Percentiles rank a stretch among this genome's conserved stretches.
Evolutionary conservation across 345 rosid species (phyloP).

Genomic region (Psidium guajava): DNA sequence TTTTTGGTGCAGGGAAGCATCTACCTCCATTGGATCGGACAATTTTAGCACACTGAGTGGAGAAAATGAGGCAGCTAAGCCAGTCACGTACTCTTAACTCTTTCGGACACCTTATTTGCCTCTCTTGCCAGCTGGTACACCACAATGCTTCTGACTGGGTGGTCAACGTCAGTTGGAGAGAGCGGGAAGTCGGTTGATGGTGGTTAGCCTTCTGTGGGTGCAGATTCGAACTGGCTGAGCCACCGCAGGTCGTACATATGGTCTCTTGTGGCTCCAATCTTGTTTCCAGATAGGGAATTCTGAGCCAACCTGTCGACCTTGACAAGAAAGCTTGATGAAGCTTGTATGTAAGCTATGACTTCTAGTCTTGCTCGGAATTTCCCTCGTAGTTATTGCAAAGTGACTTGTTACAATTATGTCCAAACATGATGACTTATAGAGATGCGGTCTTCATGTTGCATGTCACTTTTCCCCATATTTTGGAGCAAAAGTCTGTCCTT

Average conservation of each 20-base stretch:
- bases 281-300: conserved; percentile 90
- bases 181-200: conserved; percentile 84
- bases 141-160: conserved; percentile 90
- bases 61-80: conserved; percentile 59
- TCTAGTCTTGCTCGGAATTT: neutral
- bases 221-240: conserved; percentile 72
- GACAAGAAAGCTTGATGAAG: neutral
- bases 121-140: conserved; percentile 96
- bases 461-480: neutral
- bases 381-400: neutral
- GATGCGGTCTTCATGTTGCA: neutral
- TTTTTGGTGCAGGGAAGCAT: conserved; percentile 46
- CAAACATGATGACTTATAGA: neutral
- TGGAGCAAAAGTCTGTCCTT: neutral
- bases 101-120: conserved; percentile 87
- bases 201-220: conserved; percentile 93
- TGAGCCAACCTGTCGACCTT: conserved; percentile 8
- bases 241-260: conserved; percentile 77
- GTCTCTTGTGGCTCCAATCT: conserved; percentile 77
- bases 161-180: conserved; percentile 89
- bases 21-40: conserved; percentile 71
- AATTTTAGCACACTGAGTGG: conserved; percentile 50
- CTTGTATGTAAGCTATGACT: neutral
- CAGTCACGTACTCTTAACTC: conserved; percentile 85
- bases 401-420: neutral